These are phyloP conservation scores for Claviceps sp. DNA, from an alignment of 2,329 filamentous ascomycete species.

Conservation along the genomic window DNA sequence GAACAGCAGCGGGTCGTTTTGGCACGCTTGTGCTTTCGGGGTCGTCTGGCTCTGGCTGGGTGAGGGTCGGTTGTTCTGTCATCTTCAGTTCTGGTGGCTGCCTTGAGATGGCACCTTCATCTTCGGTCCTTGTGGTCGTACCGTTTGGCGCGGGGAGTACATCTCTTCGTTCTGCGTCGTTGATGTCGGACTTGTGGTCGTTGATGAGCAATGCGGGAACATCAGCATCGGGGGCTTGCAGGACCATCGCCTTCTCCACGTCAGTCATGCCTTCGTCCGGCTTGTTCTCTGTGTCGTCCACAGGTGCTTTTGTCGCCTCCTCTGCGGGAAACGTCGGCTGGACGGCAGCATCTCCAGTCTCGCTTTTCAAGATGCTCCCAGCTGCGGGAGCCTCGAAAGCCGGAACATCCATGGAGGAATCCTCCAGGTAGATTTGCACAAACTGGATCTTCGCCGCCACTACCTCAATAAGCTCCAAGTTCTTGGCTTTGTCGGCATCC, in stretches of 20 bases:
- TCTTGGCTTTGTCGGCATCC: constrained; percentile 34
- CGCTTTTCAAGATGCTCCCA: too few species aligned
- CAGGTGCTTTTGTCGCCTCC: not conserved
- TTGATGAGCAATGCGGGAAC: not conserved
- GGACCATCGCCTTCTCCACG: not conserved
- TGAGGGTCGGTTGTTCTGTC: not conserved
- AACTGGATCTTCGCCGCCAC: constrained; percentile 51
- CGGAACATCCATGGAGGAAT: constrained; percentile 39
- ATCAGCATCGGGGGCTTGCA: not conserved
- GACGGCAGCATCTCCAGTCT: not conserved
- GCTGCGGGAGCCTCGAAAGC: not conserved
- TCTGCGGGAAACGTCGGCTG: not conserved
- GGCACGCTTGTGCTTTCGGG: constrained; percentile 1
- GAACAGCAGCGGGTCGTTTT: constrained; percentile 29
- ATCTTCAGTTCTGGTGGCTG: not conserved
- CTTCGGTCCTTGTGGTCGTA: not conserved
- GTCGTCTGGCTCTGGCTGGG: not conserved
- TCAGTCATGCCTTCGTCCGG: not conserved
- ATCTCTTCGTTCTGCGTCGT: not conserved
- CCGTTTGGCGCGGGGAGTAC: not conserved
- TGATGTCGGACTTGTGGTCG: not conserved
- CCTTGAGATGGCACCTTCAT: not conserved
- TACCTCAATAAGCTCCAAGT: constrained; percentile 41
- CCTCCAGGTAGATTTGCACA: constrained; percentile 47
- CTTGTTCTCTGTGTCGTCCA: not conserved